phyloP scores from a whole-genome alignment of 148 eudicot genomes.

The Euryodendron excelsum region DNA sequence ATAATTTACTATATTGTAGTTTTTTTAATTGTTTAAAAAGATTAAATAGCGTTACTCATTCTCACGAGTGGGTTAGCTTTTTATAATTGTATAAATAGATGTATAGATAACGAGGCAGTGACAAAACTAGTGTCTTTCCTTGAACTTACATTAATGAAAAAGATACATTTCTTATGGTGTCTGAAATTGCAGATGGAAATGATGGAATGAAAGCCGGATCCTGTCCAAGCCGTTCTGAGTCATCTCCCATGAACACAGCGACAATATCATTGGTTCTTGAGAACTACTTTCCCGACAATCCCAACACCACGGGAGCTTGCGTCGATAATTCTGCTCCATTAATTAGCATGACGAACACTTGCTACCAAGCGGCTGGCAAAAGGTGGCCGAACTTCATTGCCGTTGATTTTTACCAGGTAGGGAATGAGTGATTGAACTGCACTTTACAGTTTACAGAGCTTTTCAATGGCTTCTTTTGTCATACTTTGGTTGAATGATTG shows the following conservation, averaged over 20 bases:
- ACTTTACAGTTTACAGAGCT: neutral
- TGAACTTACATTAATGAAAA: neutral
- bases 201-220: constrained; percentile 61
- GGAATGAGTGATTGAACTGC: neutral
- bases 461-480: no score
- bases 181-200: constrained; percentile 69
- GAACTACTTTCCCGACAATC: constrained; percentile 75
- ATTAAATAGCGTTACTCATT: no score
- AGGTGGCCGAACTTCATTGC: constrained; percentile 97
- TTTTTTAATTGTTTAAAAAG: no score
- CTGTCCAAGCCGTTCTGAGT: constrained; percentile 72
- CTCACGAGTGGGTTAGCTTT: no score
- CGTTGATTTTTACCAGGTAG: constrained; percentile 86
- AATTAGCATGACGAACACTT: constrained; percentile 64
- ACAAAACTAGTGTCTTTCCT: no score
- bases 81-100: no score
- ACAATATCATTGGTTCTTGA: constrained; percentile 63
- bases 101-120: no score
- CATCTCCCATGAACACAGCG: constrained; percentile 56
- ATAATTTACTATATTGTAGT: no score
- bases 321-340: constrained; percentile 73
- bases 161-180: neutral
- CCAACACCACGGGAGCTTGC: constrained; percentile 62
- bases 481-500: neutral
- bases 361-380: constrained; percentile 57